phyloP scores from a whole-genome alignment of 495 filamentous ascomycete species.

The Neurospora africana region DNA sequence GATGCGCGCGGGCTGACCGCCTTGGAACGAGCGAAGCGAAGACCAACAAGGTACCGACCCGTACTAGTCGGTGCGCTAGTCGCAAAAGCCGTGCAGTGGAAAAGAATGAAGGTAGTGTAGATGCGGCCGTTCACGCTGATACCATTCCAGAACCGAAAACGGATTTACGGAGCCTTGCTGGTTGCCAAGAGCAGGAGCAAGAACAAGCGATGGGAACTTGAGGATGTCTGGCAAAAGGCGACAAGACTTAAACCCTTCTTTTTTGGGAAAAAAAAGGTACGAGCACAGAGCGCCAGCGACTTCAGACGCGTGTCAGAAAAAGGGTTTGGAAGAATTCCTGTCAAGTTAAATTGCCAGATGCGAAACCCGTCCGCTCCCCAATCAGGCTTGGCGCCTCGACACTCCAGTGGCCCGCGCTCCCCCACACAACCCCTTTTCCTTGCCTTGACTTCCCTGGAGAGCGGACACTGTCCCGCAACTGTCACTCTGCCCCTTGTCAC shows the following conservation, averaged over 20 bases:
- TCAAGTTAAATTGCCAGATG: constrained; percentile 22
- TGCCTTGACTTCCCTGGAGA: neutral
- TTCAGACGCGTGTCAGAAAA: constrained; percentile 19
- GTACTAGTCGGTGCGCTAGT: neutral
- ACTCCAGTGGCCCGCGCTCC: neutral
- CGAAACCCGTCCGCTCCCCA: constrained; percentile 9
- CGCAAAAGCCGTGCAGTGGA: neutral
- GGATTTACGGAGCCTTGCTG: neutral
- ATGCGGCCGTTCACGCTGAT: constrained; percentile 1
- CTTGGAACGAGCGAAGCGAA: constrained; percentile 5
- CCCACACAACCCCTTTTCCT: neutral
- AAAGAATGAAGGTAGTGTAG: constrained; percentile 3
- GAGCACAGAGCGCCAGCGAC: neutral
- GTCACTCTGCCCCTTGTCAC: neutral
- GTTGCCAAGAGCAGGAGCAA: neutral
- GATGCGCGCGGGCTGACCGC: constrained; percentile 2
- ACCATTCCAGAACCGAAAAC: neutral
- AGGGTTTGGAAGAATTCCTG: constrained; percentile 12
- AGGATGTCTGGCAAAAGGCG: neutral
- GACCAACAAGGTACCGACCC: neutral
- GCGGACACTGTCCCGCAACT: neutral
- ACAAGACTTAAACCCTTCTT: neutral
- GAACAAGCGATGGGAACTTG: neutral
- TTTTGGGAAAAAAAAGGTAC: no score
- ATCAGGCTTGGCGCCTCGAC: constrained; percentile 12